phyloP scores from a whole-genome alignment of 2,329 filamentous ascomycete species.

The Peltaster fructicola region DNA sequence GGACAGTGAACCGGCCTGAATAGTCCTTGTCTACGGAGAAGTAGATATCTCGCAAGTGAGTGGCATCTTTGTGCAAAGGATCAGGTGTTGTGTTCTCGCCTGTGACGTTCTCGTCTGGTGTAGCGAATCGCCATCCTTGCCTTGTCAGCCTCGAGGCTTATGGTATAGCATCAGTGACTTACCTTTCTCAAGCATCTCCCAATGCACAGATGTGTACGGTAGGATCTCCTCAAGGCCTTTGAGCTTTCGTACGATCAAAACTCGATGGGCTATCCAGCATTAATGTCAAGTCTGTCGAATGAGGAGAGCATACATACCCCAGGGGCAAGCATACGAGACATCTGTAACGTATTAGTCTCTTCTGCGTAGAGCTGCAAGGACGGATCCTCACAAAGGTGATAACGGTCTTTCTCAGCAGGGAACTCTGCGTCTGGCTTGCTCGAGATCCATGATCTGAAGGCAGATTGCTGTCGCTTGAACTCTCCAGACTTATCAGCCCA shows the following conservation, averaged over 20 bases:
- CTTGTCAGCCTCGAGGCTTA: too few species aligned
- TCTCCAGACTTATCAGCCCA: conserved; percentile 56
- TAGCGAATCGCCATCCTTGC: conserved; percentile 67
- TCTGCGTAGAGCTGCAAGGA: not conserved
- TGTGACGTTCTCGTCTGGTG: conserved; percentile 39
- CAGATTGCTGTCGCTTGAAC: conserved; percentile 75
- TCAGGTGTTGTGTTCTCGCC: conserved; percentile 41
- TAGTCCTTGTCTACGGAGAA: conserved; percentile 58
- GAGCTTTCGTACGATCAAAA: conserved; percentile 71
- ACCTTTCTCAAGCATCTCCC: conserved; percentile 61
- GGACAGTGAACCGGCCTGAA: conserved; percentile 68
- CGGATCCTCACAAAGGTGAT: conserved; percentile 51
- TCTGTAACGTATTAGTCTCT: conserved; percentile 19
- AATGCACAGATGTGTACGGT: conserved; percentile 67
- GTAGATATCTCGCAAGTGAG: conserved; percentile 63
- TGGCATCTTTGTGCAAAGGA: conserved; percentile 49
- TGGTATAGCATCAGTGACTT: conserved; percentile 13
- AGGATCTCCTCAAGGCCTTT: conserved; percentile 86
- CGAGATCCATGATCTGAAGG: conserved; percentile 68
- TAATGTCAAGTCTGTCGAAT: not conserved
- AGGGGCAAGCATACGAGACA: conserved; percentile 85
- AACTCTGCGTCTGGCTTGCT: conserved; percentile 54
- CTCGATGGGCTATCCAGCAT: conserved; percentile 48
- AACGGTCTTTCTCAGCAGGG: conserved; percentile 71
- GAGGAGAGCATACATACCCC: conserved; percentile 46